phyloP scores from a whole-genome alignment of 345 rosid species.

The Bruguiera parviflora region DNA sequence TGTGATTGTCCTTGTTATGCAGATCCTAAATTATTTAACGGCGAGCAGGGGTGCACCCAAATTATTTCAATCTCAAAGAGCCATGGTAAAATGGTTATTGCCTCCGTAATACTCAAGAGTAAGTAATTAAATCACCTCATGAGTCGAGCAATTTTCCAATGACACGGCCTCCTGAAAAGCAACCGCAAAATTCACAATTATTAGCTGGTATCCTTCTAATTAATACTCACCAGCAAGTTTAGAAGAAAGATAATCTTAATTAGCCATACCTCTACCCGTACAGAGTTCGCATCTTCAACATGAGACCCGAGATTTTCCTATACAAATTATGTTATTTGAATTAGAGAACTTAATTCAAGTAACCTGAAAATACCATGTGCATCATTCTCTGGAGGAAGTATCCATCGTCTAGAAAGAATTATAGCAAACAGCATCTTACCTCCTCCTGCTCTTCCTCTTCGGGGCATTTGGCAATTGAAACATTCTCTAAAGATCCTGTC shows the following conservation, averaged over 20 bases:
- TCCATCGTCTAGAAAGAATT: background rate
- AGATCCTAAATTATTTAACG: slow-evolving; percentile 14
- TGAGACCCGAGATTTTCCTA: background rate
- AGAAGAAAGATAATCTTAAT: background rate
- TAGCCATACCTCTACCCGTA: too few relatives aligned
- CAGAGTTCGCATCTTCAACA: too few relatives aligned
- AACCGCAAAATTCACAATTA: background rate
- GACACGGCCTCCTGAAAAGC: background rate
- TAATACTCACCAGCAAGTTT: background rate
- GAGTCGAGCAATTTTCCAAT: background rate
- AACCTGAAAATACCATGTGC: background rate
- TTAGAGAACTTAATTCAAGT: background rate
- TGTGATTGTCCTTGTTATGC: slow-evolving; percentile 13
- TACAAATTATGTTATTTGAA: background rate
- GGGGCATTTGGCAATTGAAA: slow-evolving; percentile 14
- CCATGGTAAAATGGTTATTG: background rate
- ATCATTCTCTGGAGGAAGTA: background rate
- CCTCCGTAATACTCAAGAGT: background rate
- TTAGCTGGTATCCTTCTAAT: background rate
- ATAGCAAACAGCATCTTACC: background rate
- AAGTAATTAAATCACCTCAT: background rate
- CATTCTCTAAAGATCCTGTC: slow-evolving; percentile 31
- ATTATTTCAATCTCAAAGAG: background rate
- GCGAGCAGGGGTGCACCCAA: background rate
- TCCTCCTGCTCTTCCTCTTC: background rate